Base-by-base conservation (phyloP, 73 alveolate genomes). In the Stentor coeruleus region DNA sequence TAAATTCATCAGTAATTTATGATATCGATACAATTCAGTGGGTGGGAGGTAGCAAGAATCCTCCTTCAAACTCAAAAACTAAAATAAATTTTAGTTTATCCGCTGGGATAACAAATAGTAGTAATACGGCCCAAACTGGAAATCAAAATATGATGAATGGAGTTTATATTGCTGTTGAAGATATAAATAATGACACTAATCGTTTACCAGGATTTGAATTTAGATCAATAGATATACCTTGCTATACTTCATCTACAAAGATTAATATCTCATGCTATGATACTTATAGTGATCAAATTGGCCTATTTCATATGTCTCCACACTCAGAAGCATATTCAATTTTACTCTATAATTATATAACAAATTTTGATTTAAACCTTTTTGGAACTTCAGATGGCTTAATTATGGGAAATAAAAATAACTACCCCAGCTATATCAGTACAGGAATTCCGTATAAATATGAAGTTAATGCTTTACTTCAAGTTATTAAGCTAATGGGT, bases 141-240 rank as follows among this genome's bases (percentile, higher is more conserved):
- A 49, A 49, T 49, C 66, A 49, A 49, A 20, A 49, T 49, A 49
- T 49, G 66, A 49, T 49, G 66, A 49, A 49, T 49, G 66, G 66
- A 49, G 66, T 49, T 11, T 49, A 49, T 49, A 20, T 49, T 20
- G 66, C 66, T 11, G 20, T 49, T 49, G 20, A 49, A 6, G 6
- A 49, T 49, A 11, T 11, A 6, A 49, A 49, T 49, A 20, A 20
- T 11, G 20, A 11, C 28, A 49, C 66, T 49, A 20, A 20, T 6
- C 6, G 20, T 49, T 20, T 49, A 6, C 28, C 6, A 49, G 20
- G 20, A 6, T 49, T 49, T 49, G 28, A 20, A 49, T 49, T 49
- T 49, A 49, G 28, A 11, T 49, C 6, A 6, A 49, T 20, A 11
- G 66, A 49, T 49, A 49, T 49, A 11, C 66, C 66, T 49, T 49